These are phyloP conservation scores for Euryodendron excelsum DNA, from an alignment of 148 eudicot genomes.

Conservation along the genomic window DNA sequence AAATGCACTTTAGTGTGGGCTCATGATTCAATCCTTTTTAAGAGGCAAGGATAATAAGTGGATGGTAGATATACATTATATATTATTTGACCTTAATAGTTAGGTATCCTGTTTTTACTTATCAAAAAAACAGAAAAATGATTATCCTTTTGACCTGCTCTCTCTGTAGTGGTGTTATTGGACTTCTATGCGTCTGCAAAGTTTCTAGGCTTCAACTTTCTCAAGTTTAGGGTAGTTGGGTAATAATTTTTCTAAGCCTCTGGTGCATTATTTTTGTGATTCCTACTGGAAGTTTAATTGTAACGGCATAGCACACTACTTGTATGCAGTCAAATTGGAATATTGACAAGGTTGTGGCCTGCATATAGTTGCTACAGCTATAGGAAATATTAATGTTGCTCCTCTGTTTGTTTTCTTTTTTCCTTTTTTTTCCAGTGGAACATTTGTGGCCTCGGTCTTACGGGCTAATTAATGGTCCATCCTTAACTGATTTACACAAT, in stretches of 20 bases:
- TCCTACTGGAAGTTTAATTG: neutral
- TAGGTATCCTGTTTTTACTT: neutral
- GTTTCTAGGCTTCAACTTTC: too few species aligned
- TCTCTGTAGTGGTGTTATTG: neutral
- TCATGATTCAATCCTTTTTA: too few species aligned
- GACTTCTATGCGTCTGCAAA: neutral
- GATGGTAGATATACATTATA: too few species aligned
- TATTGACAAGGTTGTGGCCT: neutral
- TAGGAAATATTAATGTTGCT: neutral
- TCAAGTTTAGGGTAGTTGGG: too few species aligned
- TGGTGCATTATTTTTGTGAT: neutral
- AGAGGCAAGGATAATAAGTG: too few species aligned
- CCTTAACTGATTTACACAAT: conserved; percentile 56
- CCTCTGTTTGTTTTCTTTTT: neutral
- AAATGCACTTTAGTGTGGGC: too few species aligned
- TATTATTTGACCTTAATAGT: too few species aligned
- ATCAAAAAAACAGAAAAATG: too few species aligned
- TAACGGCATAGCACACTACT: neutral
- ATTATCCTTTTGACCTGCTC: neutral
- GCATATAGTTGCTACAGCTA: neutral
- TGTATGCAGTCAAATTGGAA: neutral
- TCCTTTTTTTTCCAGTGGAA: conserved; percentile 34
- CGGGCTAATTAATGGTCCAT: conserved; percentile 38
- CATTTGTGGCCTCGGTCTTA: conserved; percentile 64
- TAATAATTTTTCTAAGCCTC: too few species aligned